These are phyloP conservation scores for Ophidiomyces ophidiicola DNA, from an alignment of 2,329 filamentous ascomycete genomes.

Conservation along the genomic window DNA sequence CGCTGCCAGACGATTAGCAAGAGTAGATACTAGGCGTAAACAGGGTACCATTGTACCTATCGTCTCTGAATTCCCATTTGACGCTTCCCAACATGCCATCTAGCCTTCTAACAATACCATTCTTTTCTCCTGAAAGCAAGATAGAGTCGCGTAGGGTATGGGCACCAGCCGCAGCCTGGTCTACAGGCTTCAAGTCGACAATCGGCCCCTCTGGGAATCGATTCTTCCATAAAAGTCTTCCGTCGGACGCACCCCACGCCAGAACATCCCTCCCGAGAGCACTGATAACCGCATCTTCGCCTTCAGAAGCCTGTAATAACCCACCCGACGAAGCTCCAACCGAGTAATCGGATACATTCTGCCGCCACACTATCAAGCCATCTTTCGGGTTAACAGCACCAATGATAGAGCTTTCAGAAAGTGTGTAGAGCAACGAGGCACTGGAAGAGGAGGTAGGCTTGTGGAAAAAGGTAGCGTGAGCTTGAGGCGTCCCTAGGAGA, in stretches of 20 bases:
- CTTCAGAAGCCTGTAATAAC: constrained; percentile 60
- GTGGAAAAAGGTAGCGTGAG: constrained; percentile 88
- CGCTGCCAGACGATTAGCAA: constrained; percentile 32
- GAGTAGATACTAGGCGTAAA: not conserved
- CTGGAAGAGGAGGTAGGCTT: constrained; percentile 68
- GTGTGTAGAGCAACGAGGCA: constrained; percentile 79
- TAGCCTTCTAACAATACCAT: constrained; percentile 54
- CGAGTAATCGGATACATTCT: constrained; percentile 47
- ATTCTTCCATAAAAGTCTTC: constrained; percentile 63
- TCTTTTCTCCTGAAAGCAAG: constrained; percentile 47
- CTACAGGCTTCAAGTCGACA: constrained; percentile 56
- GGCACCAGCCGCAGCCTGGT: constrained; percentile 39
- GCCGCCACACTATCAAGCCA: constrained; percentile 76
- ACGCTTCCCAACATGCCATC: constrained; percentile 59
- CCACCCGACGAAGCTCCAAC: constrained; percentile 18
- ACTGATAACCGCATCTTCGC: constrained; percentile 63
- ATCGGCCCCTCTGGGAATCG: constrained; percentile 41
- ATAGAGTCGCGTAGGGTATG: constrained; percentile 50
- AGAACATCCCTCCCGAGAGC: constrained; percentile 58
- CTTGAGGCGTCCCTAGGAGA: constrained; percentile 69
- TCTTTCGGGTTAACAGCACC: constrained; percentile 83
- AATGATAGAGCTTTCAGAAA: constrained; percentile 71
- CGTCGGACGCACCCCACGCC: constrained; percentile 73
- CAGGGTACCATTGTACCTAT: constrained; percentile 29
- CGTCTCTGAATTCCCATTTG: constrained; percentile 66